Base-by-base conservation (phyloP, 139 green algal species). In the Micractinium conductrix region DNA sequence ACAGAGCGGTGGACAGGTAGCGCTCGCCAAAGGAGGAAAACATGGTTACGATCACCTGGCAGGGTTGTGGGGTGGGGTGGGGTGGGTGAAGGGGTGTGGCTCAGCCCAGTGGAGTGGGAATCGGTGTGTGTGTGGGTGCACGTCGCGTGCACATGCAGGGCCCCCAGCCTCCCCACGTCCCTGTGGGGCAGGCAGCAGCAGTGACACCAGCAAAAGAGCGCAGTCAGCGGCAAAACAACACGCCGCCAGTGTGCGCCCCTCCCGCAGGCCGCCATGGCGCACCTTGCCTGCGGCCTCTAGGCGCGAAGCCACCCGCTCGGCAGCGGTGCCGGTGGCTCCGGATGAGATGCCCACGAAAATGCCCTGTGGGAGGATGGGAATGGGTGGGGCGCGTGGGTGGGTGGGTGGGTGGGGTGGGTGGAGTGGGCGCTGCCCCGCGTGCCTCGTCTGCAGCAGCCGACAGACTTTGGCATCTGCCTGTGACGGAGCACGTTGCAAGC, bases 1-100 rank as follows among this genome's bases (percentile, higher is more conserved):
- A 98, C 37, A 98, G 91, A 69, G 95, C 93, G 24, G 93, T 97
- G 0, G 92, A 96, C 43, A 98, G 90, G 89, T 99, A 98, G 0
- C 96, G 89, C 92, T 98, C 96, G 0, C 96, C 96, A 84, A 98
- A 98, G 84, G 88, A 95, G 8, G 96, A 95, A 73, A 99, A 89
- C 65, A 99, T 91, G 2, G 88, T 86, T 4, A 96, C 95, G 6
- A 98, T 91, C 26, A 38, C 30, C 62, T 35, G 62, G 62, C 4
- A 22, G 26, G 19, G n/a, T n/a, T n/a, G 62, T 5, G 62, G 62
- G 24, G 8, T 40, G 62, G 24, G n/a, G 68, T 21, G 30, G 19
- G 2, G 42, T 19, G 22, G 22, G 70, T 9, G 9, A 22, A 12
- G 26, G 4, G 70, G 40, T 7, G 70, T 21, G 70, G 40, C 37